Evolutionary conservation across 495 filamentous ascomycete species (phyloP), one percentile per base, ranked within the genome.

Genomic region (Aspergillus nanangensis): DNA sequence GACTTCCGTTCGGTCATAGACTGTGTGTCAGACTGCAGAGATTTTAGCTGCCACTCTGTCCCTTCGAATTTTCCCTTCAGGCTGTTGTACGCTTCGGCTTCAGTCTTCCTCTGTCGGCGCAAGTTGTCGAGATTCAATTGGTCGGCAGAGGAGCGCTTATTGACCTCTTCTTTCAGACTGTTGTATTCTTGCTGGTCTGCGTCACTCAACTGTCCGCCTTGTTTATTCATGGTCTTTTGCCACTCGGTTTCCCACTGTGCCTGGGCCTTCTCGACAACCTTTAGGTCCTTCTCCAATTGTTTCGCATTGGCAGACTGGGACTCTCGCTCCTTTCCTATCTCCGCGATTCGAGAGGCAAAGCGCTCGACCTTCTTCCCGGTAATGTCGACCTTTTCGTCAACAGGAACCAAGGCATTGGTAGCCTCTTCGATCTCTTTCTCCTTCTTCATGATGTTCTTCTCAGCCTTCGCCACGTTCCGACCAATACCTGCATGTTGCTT

Each of bases 331-430:
- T 89, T 87, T 22, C 72, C 70, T 31, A 95, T 81, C 23, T 84
- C 79, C 2, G 75, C 72, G 35, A 92, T 81, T 40, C 83, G 78
- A 19, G 74, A 80, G 25, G 79, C 72, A 48, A 81, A 81, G 23
- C 76, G 79, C 38, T 81, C 77, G 20, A 88, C 74, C 38, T 90
- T 84, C 37, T 77, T 78, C 27, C 70, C 80, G 3, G 87, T 88
- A 45, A 93, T 84, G n/a, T 82, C 76, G 38, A 97, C 83, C 69
- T 97, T 97, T 64, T 96, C 91, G 33, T 94, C 84, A 44, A 96
- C 81, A 0, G 93, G 93, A 5, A 97, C 82, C 13, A 97, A 73
- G 10, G 76, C 81, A 61, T 88, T 95, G 57, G 93, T 83, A 50
- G 85, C 82, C 24, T 88, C 84, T 49, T 96, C 88, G 15, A 96